Evolutionary conservation across 495 filamentous ascomycete species (phyloP), one percentile per base, ranked within the genome.

Genomic region (Penicillium robsamsonii): DNA sequence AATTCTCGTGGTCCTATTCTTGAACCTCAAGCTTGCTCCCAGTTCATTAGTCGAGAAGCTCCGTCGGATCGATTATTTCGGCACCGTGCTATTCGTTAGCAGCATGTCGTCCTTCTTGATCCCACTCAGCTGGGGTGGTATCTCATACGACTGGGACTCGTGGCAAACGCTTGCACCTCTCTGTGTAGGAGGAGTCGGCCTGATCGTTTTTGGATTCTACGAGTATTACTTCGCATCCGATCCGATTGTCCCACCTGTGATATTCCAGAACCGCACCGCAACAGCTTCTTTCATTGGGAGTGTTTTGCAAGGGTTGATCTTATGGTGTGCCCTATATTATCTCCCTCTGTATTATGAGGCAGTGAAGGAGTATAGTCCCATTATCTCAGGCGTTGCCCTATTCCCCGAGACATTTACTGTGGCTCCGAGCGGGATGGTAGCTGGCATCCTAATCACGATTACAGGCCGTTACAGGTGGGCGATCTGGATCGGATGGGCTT

Each of bases 131-230:
- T 81, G 79, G 80, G 80, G 79, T 40, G 80, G 79, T 31, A 63
- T 77, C 2, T 67, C 75, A 25, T 83, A 79, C 48, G 42, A 68
- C 3, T 83, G 80, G 80, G 45, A 57, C 35, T 74, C 68, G 13
- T 81, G 71, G 72, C 67, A 75, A 24, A 85, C 82, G 1, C 66
- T 87, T 15, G 78, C 82, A 0, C 85, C 87, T 0, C 64, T 90
- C 15, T 53, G 82, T 9, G 41, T 89, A 2, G 85, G 87, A 6
- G 57, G 69, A 0, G 68, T 61, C 1, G 82, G 81, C n/a, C 45
- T 86, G 0, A 37, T 70, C 0, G 60, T 33, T 9, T 81, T 81
- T 31, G 63, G 72, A 18, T 59, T 72, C 17, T 87, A 79, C 54
- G 81, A 88, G 60, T 54, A 60, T 9, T 69, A 61, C 25, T 61